Base-by-base conservation (phyloP, 2,329 filamentous ascomycete species). In the Teratosphaeria zuluensis region DNA sequence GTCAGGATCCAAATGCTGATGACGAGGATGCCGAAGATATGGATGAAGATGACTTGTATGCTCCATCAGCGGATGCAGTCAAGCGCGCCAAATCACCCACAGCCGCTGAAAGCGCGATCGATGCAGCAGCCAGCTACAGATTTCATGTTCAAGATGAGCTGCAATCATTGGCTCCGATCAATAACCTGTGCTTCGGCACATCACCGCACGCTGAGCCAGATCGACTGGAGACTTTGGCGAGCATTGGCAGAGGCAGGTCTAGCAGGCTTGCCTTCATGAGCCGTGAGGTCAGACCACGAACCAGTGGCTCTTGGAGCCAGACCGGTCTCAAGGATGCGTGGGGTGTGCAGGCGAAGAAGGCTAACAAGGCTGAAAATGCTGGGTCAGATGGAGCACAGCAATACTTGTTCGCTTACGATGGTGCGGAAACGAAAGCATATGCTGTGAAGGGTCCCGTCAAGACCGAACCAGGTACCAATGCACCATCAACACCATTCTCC, bases 131-230 rank as follows among this genome's bases (percentile, higher is more conserved):
- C 14, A 54, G 51, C 55, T 84, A 92, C 64, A 78, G 76, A 3
- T 95, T 97, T 71, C 82, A 85, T 53, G 74, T 92, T 51, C 86
- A 94, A 68, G 92, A 97, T 72, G 80, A 78, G 8, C 77, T 97
- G 7, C 76, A 86, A 35, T 95, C 87, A 69, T 81, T 95, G 62
- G 91, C 87, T 0, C 91, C 92, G 1, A 87, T 96, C 65, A 84
- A 84, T 63, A 86, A 90, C 59, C 77, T 94, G 56, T 83, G 88
- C 3, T 76, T 91, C 51, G 90, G 90, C 24, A 82, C 81, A 63
- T 42, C 63, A 8, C 75, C 80, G 16, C 68, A 76, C 2, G 66
- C 74, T 1, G 70, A 75, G 1, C 62, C 11, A 61, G 66, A 63
- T 21, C 62, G 64, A 54, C 73, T 82, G 42, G 81, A 85, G 62